Conservation (phyloP, 2,329 filamentous ascomycete species). For the Diaporthe nobilis region DNA sequence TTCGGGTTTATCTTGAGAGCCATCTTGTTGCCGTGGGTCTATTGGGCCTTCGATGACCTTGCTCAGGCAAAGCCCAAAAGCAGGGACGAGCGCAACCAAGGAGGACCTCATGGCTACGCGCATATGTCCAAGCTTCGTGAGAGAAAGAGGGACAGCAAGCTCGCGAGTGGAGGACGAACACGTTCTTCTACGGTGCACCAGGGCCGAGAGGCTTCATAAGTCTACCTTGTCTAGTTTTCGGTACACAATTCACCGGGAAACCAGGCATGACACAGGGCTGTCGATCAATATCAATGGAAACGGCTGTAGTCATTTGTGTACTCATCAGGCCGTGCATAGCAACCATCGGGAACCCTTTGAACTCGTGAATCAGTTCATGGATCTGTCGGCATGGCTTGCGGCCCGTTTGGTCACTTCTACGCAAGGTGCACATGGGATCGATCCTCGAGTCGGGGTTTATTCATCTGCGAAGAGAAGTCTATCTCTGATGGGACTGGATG, state of each 20-base stretch:
- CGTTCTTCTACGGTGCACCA: background rate
- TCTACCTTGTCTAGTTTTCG: background rate
- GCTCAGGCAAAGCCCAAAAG: slow-evolving; percentile 17
- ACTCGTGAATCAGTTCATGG: background rate
- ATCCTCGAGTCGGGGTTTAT: background rate
- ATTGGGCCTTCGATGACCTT: background rate
- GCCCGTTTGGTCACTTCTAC: background rate
- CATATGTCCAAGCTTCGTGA: background rate
- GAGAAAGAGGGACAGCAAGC: background rate
- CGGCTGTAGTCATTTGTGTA: background rate
- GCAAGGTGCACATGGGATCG: background rate
- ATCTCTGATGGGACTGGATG: background rate
- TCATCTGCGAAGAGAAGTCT: background rate
- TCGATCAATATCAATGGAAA: background rate
- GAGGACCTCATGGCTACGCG: slow-evolving; percentile 22
- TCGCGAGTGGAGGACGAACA: background rate
- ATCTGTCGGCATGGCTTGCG: background rate
- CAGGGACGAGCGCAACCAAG: slow-evolving; percentile 19
- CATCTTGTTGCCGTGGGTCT: background rate
- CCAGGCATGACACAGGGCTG: background rate
- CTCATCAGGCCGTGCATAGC: background rate
- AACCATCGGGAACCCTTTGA: background rate
- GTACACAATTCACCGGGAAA: background rate
- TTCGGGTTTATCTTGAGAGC: background rate
- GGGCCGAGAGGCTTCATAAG: slow-evolving; percentile 12